Base-by-base conservation (phyloP, 768 basidiomycete genomes). In the Tylopilus vinaceipallidus region DNA sequence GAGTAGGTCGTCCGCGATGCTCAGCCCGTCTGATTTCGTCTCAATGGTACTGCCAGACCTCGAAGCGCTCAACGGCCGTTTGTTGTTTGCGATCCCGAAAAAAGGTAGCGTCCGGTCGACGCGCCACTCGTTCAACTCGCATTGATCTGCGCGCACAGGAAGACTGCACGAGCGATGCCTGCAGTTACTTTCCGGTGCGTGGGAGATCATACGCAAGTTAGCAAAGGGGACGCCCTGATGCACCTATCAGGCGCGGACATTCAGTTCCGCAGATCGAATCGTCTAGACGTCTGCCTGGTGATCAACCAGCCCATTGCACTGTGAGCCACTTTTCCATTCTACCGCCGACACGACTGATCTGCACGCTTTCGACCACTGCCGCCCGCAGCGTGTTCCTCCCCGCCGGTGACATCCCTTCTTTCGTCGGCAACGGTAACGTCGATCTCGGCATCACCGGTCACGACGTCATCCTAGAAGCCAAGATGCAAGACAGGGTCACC, bases 361-460 rank as follows among this genome's bases (percentile, higher is more conserved):
- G n/a, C n/a, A n/a, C n/a, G n/a, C n/a, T n/a, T n/a, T n/a, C n/a
- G n/a, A n/a, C n/a, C n/a, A n/a, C n/a, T n/a, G n/a, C n/a, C n/a
- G n/a, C 22, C n/a, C 26, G 13, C 66, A 98, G 95, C 7, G 88
- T 99, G 20, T 98, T 99, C 72, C 86, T 98, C 20, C 95, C 97
- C 20, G 97, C 97, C 1, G 78, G 88, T 6, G 97, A 99, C 63
- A 99, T 99, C 55, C 95, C 97, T 10, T 95, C 94, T 24, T 99
- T 98, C 70, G 97, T 99, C 38, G 97, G 94, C 36, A 94, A 95
- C 66, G 97, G 97, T 42, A 88, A 94, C 63, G 89, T 99, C 62
- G 91, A 98, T 60, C 77, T 99, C 37, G 97, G 97, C 6, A 97
- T 99, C 60, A 98, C 97, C 9, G 97, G 97, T 4, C 94, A 98